Evolutionary conservation across 176 grass and related monocot species (phyloP).

Genomic region (Tillandsia fasciculata): DNA sequence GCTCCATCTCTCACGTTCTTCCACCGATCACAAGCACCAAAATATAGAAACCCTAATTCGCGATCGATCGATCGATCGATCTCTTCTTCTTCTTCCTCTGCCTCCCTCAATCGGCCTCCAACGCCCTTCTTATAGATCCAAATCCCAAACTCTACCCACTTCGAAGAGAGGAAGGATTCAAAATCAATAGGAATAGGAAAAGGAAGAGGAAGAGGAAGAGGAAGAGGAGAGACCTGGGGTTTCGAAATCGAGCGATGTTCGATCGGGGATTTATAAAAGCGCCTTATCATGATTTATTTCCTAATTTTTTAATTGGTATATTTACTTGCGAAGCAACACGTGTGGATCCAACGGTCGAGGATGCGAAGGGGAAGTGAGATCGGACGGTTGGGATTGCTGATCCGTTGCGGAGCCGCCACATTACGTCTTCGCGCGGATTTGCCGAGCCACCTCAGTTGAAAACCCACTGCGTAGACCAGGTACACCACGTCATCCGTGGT

Average conservation of each 20-base stretch:
- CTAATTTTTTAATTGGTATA: no score
- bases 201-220: not conserved
- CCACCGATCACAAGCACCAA: constrained; percentile 1
- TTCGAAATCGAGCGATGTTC: not conserved
- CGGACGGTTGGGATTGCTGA: not conserved
- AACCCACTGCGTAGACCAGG: no score
- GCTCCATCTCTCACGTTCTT: constrained; percentile 36
- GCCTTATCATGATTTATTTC: not conserved
- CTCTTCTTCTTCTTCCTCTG: not conserved
- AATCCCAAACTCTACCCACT: not conserved
- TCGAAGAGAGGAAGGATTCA: not conserved
- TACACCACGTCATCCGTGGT: not conserved
- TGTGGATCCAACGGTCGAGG: no score
- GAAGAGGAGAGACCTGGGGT: no score
- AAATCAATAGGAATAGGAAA: not conserved
- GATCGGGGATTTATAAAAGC: not conserved
- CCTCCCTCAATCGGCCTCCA: not conserved
- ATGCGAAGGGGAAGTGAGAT: not conserved
- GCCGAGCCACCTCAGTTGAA: not conserved
- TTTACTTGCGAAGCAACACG: no score
- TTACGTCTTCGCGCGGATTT: not conserved
- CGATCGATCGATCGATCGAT: not conserved
- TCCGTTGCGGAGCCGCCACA: not conserved
- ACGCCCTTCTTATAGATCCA: not conserved
- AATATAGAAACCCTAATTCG: no score